A percentile compares a stretch with the other conserved stretches of the same genome.
Conservation (phyloP, 2,329 filamentous ascomycete genomes). For the Colletotrichum gloeosporioides region DNA sequence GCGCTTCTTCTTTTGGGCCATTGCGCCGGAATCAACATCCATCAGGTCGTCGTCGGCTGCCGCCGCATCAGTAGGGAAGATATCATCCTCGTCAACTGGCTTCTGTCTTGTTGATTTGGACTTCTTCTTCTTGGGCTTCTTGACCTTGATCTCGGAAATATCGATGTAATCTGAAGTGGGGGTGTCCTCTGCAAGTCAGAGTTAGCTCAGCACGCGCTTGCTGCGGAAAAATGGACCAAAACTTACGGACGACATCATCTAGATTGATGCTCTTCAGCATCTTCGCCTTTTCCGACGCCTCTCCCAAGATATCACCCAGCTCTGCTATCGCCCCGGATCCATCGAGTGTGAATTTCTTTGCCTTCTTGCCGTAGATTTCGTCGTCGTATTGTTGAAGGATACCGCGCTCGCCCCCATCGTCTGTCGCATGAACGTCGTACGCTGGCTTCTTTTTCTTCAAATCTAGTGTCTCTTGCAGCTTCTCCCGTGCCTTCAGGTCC, state of each 20-base stretch:
- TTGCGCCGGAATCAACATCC: slow-evolving; percentile 74
- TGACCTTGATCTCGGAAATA: slow-evolving; percentile 85
- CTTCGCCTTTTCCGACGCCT: slow-evolving; percentile 59
- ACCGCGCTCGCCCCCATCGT: slow-evolving; percentile 66
- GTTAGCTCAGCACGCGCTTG: slow-evolving; percentile 31
- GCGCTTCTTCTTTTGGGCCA: slow-evolving; percentile 61
- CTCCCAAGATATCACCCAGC: slow-evolving; percentile 59
- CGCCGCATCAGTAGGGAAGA: slow-evolving; percentile 50
- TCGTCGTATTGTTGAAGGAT: slow-evolving; percentile 95
- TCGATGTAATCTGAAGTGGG: slow-evolving; percentile 89
- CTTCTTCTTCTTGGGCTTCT: slow-evolving; percentile 95
- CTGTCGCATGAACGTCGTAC: slow-evolving; percentile 80
- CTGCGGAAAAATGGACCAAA: not conserved
- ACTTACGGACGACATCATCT: slow-evolving; percentile 77
- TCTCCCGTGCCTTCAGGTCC: slow-evolving; percentile 73
- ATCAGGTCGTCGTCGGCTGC: slow-evolving; percentile 60
- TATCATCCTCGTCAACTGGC: slow-evolving; percentile 66
- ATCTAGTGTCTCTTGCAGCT: slow-evolving; percentile 76
- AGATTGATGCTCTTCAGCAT: slow-evolving; percentile 78
- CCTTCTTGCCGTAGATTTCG: slow-evolving; percentile 89
- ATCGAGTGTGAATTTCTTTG: slow-evolving; percentile 87
- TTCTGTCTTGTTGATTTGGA: slow-evolving; percentile 77
- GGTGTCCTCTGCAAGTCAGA: slow-evolving; percentile 58
- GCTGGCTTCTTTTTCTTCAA: slow-evolving; percentile 88
- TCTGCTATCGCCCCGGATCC: slow-evolving; percentile 74